phyloP scores from a whole-genome alignment of 768 basidiomycete species.

The Tephrocybe sp. region DNA sequence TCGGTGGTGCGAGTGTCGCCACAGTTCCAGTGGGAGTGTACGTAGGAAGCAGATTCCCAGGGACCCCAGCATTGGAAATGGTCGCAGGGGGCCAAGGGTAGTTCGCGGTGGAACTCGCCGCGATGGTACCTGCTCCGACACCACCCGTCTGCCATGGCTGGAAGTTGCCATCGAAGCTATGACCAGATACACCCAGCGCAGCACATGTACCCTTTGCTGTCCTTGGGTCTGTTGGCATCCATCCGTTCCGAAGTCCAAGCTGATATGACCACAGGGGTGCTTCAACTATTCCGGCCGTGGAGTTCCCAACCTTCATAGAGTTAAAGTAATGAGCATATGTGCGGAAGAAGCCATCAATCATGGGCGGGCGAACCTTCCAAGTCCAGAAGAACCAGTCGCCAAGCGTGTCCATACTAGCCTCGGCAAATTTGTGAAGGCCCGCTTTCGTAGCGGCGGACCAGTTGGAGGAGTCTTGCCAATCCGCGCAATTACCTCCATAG shows the following conservation, averaged over 20 bases:
- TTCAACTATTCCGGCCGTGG: slow-evolving; percentile 34
- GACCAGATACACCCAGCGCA: slow-evolving; percentile 42
- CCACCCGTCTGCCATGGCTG: slow-evolving; percentile 72
- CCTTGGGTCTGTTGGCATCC: slow-evolving; percentile 53
- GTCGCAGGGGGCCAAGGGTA: slow-evolving; percentile 63
- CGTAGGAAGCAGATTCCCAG: slow-evolving; percentile 49
- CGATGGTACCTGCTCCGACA: slow-evolving; percentile 46
- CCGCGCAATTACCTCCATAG: slow-evolving; percentile 31
- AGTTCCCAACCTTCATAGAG: slow-evolving; percentile 32
- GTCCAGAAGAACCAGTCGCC: slow-evolving; percentile 46
- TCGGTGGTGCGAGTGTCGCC: slow-evolving; percentile 50
- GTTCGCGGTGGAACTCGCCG: slow-evolving; percentile 37
- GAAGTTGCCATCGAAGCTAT: slow-evolving; percentile 43
- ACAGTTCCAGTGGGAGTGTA: slow-evolving; percentile 69
- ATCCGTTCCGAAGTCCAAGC: slow-evolving; percentile 37
- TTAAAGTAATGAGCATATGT: slow-evolving; percentile 3
- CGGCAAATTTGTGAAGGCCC: slow-evolving; percentile 46
- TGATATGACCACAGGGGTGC: slow-evolving; percentile 52
- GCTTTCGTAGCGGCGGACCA: slow-evolving; percentile 40
- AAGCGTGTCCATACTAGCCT: slow-evolving; percentile 41
- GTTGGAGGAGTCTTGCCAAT: slow-evolving; percentile 47
- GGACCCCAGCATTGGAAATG: slow-evolving; percentile 35
- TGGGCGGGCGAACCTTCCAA: slow-evolving; percentile 39
- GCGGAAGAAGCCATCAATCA: background rate
- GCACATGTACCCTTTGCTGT: slow-evolving; percentile 58